A percentile compares a stretch with the other conserved stretches of the same genome.
phyloP scores from a whole-genome alignment of 1,284 basidiomycete species.

The Rhodofomes roseus region DNA sequence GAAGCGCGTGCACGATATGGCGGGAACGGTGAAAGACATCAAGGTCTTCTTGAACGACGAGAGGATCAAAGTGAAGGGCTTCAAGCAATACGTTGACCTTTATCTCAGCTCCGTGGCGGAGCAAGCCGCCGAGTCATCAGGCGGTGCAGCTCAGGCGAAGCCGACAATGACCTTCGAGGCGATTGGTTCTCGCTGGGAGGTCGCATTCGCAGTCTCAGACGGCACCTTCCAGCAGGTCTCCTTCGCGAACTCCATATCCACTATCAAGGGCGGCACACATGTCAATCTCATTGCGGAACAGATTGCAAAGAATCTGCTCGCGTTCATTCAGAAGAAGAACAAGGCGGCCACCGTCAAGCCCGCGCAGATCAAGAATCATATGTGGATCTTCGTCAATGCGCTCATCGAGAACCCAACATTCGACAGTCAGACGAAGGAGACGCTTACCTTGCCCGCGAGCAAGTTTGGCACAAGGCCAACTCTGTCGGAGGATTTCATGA shows the following conservation, averaged over 20 bases:
- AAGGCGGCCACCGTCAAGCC: slow-evolving; percentile 92
- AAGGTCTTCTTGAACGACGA: slow-evolving; percentile 96
- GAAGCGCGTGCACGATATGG: slow-evolving; percentile 97
- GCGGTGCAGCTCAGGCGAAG: slow-evolving; percentile 75
- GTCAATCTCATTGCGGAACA: slow-evolving; percentile 88
- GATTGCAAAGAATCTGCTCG: slow-evolving; percentile 80
- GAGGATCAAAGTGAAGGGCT: slow-evolving; percentile 89
- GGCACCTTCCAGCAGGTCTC: slow-evolving; percentile 92
- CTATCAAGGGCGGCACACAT: slow-evolving; percentile 96
- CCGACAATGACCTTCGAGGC: slow-evolving; percentile 83
- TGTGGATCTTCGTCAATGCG: slow-evolving; percentile 98
- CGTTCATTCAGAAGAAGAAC: slow-evolving; percentile 93
- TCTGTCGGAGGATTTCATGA: slow-evolving; percentile 91
- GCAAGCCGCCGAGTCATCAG: slow-evolving; percentile 60
- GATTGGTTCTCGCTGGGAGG: slow-evolving; percentile 85
- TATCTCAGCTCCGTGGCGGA: slow-evolving; percentile 78
- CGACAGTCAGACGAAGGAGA: slow-evolving; percentile 99
- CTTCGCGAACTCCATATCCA: slow-evolving; percentile 98
- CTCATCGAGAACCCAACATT: slow-evolving; percentile 98
- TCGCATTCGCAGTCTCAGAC: slow-evolving; percentile 93
- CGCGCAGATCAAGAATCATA: slow-evolving; percentile 93
- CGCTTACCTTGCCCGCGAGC: slow-evolving; percentile 81
- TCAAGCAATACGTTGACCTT: slow-evolving; percentile 98
- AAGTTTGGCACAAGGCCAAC: slow-evolving; percentile 90
- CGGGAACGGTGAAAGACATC: slow-evolving; percentile 90